These are phyloP conservation scores for Salix suchowensis DNA, from an alignment of 345 rosid genomes.

Conservation along the genomic window DNA sequence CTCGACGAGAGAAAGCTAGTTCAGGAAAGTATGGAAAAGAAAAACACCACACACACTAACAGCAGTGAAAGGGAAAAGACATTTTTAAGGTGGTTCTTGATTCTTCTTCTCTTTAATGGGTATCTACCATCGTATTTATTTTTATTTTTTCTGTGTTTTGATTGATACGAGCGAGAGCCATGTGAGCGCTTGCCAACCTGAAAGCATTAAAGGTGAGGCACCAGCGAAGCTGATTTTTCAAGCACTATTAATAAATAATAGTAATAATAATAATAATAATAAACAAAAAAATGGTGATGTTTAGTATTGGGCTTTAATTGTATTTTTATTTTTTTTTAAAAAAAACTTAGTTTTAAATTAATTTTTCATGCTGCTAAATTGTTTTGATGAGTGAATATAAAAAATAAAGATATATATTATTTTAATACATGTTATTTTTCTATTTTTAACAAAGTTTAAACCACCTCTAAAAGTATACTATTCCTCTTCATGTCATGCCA, in stretches of 20 bases:
- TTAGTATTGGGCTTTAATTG: too few species aligned
- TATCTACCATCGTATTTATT: not conserved
- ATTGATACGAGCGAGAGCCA: constrained; percentile 19
- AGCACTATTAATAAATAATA: not conserved
- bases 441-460: too few species aligned
- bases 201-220: constrained; percentile 14
- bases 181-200: constrained; percentile 41
- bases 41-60: not conserved
- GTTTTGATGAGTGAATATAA: too few species aligned
- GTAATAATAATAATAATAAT: not conserved
- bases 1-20: not conserved
- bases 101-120: constrained; percentile 17
- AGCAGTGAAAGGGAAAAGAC: constrained; percentile 3
- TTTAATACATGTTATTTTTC: too few species aligned
- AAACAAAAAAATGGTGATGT: too few species aligned
- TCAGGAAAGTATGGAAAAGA: not conserved
- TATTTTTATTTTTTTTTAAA: too few species aligned
- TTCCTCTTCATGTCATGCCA: too few species aligned
- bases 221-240: constrained; percentile 39
- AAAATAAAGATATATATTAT: too few species aligned
- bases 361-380: too few species aligned
- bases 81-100: constrained; percentile 25
- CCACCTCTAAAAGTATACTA: too few species aligned
- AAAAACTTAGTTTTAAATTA: too few species aligned
- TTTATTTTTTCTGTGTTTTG: not conserved